Conservation (phyloP, 2,329 filamentous ascomycete species). For the Cercospora sesami region DNA sequence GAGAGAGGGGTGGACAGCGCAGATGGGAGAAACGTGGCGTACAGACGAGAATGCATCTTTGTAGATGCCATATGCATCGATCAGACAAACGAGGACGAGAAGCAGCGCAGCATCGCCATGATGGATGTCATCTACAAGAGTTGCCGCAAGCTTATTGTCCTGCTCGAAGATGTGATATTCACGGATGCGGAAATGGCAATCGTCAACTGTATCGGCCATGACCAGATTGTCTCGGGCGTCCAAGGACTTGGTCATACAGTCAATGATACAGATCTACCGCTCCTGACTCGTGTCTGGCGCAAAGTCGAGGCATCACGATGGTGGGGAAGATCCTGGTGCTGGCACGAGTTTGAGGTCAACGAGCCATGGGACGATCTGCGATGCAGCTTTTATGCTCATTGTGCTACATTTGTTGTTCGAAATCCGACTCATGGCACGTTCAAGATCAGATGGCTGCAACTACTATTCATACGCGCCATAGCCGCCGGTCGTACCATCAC, state of each 20-base stretch:
- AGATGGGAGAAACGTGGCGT: neutral
- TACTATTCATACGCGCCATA: neutral
- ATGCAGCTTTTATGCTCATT: constrained; percentile 9
- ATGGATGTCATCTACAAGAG: neutral
- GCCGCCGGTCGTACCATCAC: neutral
- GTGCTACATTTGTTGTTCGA: constrained; percentile 3
- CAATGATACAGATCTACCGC: neutral
- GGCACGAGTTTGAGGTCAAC: constrained; percentile 8
- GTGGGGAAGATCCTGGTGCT: constrained; percentile 7
- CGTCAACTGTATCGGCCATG: neutral
- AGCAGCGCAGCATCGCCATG: neutral
- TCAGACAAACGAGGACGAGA: neutral
- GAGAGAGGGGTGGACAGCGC: neutral
- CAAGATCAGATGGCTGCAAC: neutral
- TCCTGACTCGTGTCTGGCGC: constrained; percentile 1
- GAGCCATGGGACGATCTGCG: constrained; percentile 5
- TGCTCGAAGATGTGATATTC: neutral
- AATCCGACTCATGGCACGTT: neutral
- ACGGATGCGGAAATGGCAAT: neutral
- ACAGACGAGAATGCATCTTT: neutral
- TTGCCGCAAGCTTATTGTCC: neutral
- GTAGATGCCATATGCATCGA: neutral
- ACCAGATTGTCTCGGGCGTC: neutral
- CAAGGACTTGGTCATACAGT: neutral
- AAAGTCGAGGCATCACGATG: constrained; percentile 6